Conservation (phyloP, 768 basidiomycete species). For the Chlorophyllum brunneum region DNA sequence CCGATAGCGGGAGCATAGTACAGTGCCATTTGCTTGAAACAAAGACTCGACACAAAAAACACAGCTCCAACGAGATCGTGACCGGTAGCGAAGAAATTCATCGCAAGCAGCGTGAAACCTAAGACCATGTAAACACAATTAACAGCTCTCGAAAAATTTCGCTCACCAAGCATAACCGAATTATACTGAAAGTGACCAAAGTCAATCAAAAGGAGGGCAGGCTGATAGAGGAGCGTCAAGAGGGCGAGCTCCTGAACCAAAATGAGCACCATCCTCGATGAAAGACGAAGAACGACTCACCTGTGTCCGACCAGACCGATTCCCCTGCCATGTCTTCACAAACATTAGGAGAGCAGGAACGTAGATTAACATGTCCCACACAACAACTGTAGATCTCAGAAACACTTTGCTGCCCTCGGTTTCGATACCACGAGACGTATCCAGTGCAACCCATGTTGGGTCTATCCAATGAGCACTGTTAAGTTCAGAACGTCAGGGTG, state of each 20-base stretch:
- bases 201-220: conserved; percentile 80
- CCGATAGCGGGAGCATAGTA: conserved; percentile 95
- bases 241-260: conserved; percentile 57
- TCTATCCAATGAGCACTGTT: conserved; percentile 35
- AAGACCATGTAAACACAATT: conserved; percentile 1
- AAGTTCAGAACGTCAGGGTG: not conserved
- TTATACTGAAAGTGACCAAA: conserved; percentile 97
- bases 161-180: conserved; percentile 83
- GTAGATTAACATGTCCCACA: conserved; percentile 68
- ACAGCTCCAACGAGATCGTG: conserved; percentile 74
- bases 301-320: conserved; percentile 74
- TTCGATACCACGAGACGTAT: conserved; percentile 70
- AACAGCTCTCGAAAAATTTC: not conserved
- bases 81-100: conserved; percentile 66
- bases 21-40: conserved; percentile 95
- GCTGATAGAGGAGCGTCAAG: conserved; percentile 74
- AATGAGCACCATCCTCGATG: not conserved
- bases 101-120: conserved; percentile 68
- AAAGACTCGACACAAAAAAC: conserved; percentile 78
- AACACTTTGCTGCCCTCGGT: conserved; percentile 61
- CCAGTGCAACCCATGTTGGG: conserved; percentile 68
- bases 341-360: conserved; percentile 71
- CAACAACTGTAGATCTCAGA: conserved; percentile 77
- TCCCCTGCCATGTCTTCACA: conserved; percentile 58
- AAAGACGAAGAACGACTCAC: conserved; percentile 35